Conservation (phyloP, 176 grass and related monocot genomes). For the Thinopyrum elongatum region DNA sequence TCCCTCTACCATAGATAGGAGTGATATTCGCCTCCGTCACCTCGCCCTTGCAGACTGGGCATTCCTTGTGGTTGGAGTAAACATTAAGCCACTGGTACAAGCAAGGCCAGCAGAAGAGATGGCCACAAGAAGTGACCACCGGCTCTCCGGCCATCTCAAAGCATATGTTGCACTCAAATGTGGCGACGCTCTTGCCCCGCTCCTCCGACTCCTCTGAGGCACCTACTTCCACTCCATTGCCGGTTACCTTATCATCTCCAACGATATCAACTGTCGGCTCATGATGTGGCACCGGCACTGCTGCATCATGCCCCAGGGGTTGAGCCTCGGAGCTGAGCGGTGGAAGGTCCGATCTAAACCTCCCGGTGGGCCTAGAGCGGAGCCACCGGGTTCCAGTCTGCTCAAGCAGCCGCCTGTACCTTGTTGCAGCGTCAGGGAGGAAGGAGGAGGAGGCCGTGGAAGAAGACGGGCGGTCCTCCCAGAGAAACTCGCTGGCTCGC, state of each 20-base stretch:
- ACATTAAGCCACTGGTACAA: slow-evolving; percentile 95
- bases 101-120: slow-evolving; percentile 98
- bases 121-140: slow-evolving; percentile 93
- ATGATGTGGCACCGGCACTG: slow-evolving; percentile 33
- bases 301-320: slow-evolving; percentile 19
- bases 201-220: slow-evolving; percentile 47
- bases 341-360: slow-evolving; percentile 75
- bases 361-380: slow-evolving; percentile 28
- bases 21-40: slow-evolving; percentile 79
- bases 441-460: slow-evolving; percentile 50
- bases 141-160: slow-evolving; percentile 94
- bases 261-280: slow-evolving; percentile 27
- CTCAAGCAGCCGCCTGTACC: slow-evolving; percentile 64
- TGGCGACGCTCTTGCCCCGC: slow-evolving; percentile 45
- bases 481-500: slow-evolving; percentile 39
- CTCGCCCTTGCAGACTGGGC: slow-evolving; percentile 97
- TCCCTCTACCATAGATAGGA: slow-evolving; percentile 93
- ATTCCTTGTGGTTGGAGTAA: slow-evolving; percentile 91
- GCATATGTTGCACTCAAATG: slow-evolving; percentile 96
- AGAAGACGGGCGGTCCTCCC: slow-evolving; percentile 60
- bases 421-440: slow-evolving; percentile 28
- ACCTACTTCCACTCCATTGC: slow-evolving; percentile 38
- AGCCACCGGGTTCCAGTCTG: slow-evolving; percentile 47
- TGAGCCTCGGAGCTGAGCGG: slow-evolving; percentile 47
- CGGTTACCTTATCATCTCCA: slow-evolving; percentile 41